Percentiles rank a stretch among this genome's conserved stretches.
These are phyloP conservation scores for Fraxinus albicans DNA, from an alignment of 305 asterid species.

Conservation along the genomic window DNA sequence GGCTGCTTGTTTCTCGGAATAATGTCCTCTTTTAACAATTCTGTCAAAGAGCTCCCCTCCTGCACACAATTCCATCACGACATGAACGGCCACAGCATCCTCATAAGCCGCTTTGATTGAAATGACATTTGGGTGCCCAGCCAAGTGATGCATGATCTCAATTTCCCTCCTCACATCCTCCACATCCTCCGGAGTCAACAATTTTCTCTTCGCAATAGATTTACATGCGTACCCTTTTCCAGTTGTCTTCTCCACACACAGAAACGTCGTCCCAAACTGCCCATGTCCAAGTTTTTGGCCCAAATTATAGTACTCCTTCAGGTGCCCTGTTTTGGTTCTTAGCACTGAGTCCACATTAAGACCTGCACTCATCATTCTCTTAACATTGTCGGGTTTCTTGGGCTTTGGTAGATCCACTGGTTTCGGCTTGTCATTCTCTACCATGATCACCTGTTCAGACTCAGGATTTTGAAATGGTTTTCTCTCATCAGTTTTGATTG, in stretches of 20 bases:
- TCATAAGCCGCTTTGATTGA: constrained; percentile 78
- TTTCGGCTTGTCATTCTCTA: constrained; percentile 17
- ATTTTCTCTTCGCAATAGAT: constrained; percentile 66
- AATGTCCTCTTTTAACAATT: constrained; percentile 69
- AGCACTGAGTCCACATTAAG: constrained; percentile 57
- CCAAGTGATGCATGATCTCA: constrained; percentile 76
- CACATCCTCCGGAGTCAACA: constrained; percentile 54
- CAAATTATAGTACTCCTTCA: constrained; percentile 51
- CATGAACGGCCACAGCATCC: constrained; percentile 78
- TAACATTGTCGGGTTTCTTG: constrained; percentile 42
- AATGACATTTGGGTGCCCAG: constrained; percentile 54
- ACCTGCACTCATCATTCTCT: constrained; percentile 61
- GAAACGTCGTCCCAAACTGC: constrained; percentile 65
- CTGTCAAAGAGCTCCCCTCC: constrained; percentile 94
- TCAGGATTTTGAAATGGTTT: constrained; percentile 13
- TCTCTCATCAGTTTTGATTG: constrained; percentile 27
- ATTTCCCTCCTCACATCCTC: constrained; percentile 75
- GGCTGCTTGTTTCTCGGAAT: constrained; percentile 78
- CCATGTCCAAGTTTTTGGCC: constrained; percentile 61
- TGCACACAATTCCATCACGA: constrained; percentile 80
- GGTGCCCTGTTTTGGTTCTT: constrained; percentile 63
- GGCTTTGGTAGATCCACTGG: constrained; percentile 22
- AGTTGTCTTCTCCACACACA: constrained; percentile 49
- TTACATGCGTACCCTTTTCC: constrained; percentile 63
- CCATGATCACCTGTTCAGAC: not conserved